Conservation (phyloP, 306 rosid species). For the Cicer yamashitae region DNA sequence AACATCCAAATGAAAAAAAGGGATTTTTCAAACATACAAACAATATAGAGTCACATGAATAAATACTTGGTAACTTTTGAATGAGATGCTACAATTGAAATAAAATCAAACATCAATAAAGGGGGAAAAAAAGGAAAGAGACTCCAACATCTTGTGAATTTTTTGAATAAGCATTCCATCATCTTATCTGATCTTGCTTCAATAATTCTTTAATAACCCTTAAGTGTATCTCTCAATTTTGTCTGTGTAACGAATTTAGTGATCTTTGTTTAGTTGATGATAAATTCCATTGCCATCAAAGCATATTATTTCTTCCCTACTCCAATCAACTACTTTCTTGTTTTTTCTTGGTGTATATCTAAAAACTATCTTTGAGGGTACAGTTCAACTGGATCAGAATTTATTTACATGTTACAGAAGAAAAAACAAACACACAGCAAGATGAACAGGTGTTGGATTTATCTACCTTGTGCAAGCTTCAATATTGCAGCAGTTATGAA, state of each 20-base stretch:
- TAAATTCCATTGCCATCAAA: background rate
- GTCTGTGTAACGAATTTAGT: background rate
- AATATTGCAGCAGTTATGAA: conserved; percentile 94
- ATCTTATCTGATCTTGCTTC: conserved; percentile 14
- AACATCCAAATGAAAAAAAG: conserved; percentile 15
- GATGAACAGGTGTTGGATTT: conserved; percentile 40
- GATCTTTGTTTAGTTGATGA: background rate
- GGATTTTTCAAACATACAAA: conserved; percentile 3
- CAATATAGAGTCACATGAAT: conserved; percentile 10
- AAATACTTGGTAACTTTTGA: conserved; percentile 5
- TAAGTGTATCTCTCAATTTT: background rate
- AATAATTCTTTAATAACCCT: background rate
- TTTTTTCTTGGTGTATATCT: background rate
- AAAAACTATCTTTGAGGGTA: background rate
- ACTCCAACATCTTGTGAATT: conserved; percentile 26
- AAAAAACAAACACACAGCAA: conserved; percentile 26
- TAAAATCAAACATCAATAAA: background rate
- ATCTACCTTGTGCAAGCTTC: conserved; percentile 92
- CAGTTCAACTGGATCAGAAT: background rate
- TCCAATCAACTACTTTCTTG: background rate
- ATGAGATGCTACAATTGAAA: conserved; percentile 1
- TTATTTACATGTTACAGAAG: conserved; percentile 13
- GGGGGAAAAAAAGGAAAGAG: background rate
- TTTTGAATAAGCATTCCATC: conserved; percentile 11
- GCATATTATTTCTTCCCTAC: background rate